phyloP scores from a whole-genome alignment of 306 rosid genomes.

The Rubus parviflorus region DNA sequence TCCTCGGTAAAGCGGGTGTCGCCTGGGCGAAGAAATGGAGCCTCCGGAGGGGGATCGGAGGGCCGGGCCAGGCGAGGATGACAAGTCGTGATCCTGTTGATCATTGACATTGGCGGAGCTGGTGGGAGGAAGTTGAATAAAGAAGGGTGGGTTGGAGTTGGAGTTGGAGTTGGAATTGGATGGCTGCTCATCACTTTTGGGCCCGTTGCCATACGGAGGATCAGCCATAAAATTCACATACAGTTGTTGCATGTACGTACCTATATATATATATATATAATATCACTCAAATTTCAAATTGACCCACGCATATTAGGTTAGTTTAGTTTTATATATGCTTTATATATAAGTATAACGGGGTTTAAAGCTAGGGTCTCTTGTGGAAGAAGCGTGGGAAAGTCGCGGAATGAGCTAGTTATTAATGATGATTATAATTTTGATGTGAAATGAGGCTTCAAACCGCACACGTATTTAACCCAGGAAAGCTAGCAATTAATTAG shows the following conservation, averaged over 20 bases:
- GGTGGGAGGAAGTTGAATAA: constrained; percentile 6
- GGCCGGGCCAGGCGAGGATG: constrained; percentile 10
- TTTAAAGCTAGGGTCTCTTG: no score
- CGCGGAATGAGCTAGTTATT: constrained; percentile 29
- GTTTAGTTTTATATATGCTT: not conserved
- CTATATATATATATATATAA: not conserved
- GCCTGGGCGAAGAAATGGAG: constrained; percentile 13
- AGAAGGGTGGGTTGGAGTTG: constrained; percentile 10
- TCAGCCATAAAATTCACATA: constrained; percentile 8
- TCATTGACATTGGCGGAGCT: not conserved
- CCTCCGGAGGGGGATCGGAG: constrained; percentile 25
- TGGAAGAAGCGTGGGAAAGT: constrained; percentile 61
- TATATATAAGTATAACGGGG: not conserved
- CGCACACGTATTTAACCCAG: constrained; percentile 27
- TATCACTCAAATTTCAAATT: not conserved
- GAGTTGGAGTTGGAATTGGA: constrained; percentile 14
- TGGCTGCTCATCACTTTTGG: not conserved
- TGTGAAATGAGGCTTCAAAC: constrained; percentile 30
- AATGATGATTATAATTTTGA: not conserved
- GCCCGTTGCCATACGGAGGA: constrained; percentile 2
- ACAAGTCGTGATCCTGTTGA: not conserved
- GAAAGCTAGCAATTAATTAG: no score
- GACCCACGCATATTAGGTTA: not conserved
- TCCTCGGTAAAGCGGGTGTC: constrained; percentile 57
- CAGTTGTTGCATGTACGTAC: not conserved